phyloP scores from a whole-genome alignment of 2,329 filamentous ascomycete species.

The Pestalotiopsis sp. region DNA sequence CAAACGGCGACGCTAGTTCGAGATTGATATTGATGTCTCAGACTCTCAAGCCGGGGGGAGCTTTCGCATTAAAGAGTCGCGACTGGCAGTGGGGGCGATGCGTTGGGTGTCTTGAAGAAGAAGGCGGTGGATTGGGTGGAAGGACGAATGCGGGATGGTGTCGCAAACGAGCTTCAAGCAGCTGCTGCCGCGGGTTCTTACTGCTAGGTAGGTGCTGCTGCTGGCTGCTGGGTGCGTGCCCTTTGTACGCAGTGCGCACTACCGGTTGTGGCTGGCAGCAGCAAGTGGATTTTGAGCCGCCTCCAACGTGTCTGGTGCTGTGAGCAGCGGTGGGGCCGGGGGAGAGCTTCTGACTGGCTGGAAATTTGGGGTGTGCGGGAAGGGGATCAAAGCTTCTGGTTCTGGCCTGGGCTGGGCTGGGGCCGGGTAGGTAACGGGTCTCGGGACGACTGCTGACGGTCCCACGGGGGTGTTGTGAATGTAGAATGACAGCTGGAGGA shows the following conservation, averaged over 20 bases:
- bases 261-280: too few relatives aligned
- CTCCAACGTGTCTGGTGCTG: neutral
- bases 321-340: neutral
- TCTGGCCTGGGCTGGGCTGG: neutral
- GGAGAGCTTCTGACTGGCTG: neutral
- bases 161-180: neutral
- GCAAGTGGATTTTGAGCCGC: too few relatives aligned
- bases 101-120: neutral
- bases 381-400: neutral
- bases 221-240: neutral
- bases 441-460: neutral
- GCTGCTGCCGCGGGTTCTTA: neutral
- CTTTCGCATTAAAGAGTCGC: neutral
- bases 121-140: neutral
- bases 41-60: neutral
- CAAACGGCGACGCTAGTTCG: neutral
- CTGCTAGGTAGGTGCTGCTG: neutral
- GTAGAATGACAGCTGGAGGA: too few relatives aligned
- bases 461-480: neutral
- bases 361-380: neutral
- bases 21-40: neutral
- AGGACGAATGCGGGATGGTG: conserved; percentile 7
- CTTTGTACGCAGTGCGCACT: neutral
- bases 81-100: neutral
- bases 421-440: neutral